These are phyloP conservation scores for Aureobasidium sp. DNA, from an alignment of 2,329 filamentous ascomycete genomes.

Conservation along the genomic window DNA sequence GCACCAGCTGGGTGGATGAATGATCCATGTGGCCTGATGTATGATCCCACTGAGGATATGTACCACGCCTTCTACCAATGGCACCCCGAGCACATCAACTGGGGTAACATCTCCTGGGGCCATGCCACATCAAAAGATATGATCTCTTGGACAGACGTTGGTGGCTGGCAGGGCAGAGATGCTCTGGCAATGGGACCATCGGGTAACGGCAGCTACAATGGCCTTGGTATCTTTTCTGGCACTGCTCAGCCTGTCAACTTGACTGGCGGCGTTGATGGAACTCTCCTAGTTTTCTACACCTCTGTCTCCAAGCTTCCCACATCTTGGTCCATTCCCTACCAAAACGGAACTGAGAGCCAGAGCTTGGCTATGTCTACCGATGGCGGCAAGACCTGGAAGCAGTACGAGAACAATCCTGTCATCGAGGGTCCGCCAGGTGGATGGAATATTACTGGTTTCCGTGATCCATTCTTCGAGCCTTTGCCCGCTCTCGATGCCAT, in stretches of 20 bases:
- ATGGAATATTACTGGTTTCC: slow-evolving; percentile 39
- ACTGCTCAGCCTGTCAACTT: slow-evolving; percentile 43
- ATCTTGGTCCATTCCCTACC: slow-evolving; percentile 38
- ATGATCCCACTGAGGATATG: slow-evolving; percentile 37
- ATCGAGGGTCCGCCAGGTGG: slow-evolving; percentile 34
- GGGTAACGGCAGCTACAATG: slow-evolving; percentile 39
- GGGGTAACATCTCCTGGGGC: slow-evolving; percentile 44
- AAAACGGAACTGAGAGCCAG: slow-evolving; percentile 38
- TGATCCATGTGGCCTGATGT: slow-evolving; percentile 44
- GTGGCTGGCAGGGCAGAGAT: slow-evolving; percentile 39
- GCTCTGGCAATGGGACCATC: slow-evolving; percentile 33
- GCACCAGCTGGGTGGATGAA: slow-evolving; percentile 44
- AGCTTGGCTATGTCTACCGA: slow-evolving; percentile 38
- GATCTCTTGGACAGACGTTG: slow-evolving; percentile 37
- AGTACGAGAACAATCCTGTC: slow-evolving; percentile 40
- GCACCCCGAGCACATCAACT: slow-evolving; percentile 40
- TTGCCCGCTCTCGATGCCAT: slow-evolving; percentile 30
- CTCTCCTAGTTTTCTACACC: slow-evolving; percentile 41
- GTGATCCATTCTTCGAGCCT: slow-evolving; percentile 31
- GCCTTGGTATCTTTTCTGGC: slow-evolving; percentile 46
- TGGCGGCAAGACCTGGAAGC: slow-evolving; percentile 40
- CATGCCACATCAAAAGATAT: slow-evolving; percentile 45
- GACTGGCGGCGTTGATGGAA: slow-evolving; percentile 38
- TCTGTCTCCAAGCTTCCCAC: slow-evolving; percentile 39
- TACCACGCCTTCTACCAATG: slow-evolving; percentile 50